Evolutionary conservation across 2,329 filamentous ascomycete genomes (phyloP).

Genomic region (Beauveria bassiana): DNA sequence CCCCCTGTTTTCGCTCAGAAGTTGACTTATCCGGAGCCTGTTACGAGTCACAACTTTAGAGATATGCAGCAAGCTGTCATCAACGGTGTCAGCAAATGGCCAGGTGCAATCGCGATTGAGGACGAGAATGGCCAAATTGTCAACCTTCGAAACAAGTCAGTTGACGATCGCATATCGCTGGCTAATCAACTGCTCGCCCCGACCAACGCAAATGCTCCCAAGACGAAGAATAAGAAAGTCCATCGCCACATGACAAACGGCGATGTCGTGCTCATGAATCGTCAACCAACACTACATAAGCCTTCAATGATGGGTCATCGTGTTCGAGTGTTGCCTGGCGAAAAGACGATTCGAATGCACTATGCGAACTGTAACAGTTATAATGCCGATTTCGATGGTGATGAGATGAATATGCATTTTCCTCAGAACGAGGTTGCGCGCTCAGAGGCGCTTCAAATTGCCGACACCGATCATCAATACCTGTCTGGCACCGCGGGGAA

Average conservation of each 20-base stretch:
- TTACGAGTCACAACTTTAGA: conserved; percentile 94
- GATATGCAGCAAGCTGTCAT: conserved; percentile 94
- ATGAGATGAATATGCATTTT: conserved; percentile 99
- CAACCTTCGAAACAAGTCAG: conserved; percentile 77
- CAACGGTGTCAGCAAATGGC: conserved; percentile 90
- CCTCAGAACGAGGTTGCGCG: conserved; percentile 93
- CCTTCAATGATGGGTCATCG: conserved; percentile 98
- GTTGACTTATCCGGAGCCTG: conserved; percentile 92
- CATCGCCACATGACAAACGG: conserved; percentile 93
- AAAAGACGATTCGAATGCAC: conserved; percentile 98
- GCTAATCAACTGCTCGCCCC: conserved; percentile 90
- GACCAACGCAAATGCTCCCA: conserved; percentile 64
- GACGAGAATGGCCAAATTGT: conserved; percentile 91
- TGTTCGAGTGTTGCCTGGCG: conserved; percentile 82
- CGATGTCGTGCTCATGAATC: conserved; percentile 97
- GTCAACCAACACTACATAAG: conserved; percentile 95
- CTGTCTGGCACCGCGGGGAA: conserved; percentile 90
- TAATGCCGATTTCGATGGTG: conserved; percentile 98
- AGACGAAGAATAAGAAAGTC: conserved; percentile 87
- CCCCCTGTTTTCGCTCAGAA: conserved; percentile 97
- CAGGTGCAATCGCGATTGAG: conserved; percentile 88
- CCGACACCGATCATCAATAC: conserved; percentile 96
- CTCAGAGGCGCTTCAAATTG: conserved; percentile 85
- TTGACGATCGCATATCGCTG: conserved; percentile 78
- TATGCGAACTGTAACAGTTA: conserved; percentile 99